Evolutionary conservation across 768 basidiomycete genomes (phyloP), one percentile per base, ranked within the genome.

Genomic region (Suillus placidus): DNA sequence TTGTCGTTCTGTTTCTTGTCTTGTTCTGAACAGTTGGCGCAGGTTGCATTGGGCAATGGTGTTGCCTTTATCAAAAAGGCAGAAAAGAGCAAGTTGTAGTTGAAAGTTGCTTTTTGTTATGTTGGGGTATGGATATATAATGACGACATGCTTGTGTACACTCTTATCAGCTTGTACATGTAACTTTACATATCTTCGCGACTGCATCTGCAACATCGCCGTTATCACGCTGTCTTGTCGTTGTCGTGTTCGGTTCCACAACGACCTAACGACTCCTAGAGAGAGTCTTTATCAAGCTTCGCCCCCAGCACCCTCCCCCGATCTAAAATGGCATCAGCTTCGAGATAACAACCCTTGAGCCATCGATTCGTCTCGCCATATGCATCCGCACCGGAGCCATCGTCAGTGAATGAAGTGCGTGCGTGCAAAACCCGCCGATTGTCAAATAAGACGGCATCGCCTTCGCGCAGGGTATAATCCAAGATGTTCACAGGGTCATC

Each of bases 381-480:
- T 61, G 70, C 72, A 34, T 65, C 66, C 12, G 70, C 73, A 32
- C 80, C 79, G 3, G 26, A 30, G 26, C 37, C 40, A 42, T 60
- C 58, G 42, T 84, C 80, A n/a, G 71, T 63, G 72, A 98, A 99
- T 14, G 88, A 89, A 1, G 89, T 91, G 30, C 97, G 81, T 0
- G 92, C 94, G 75, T 99, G 97, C 66, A 98, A 75, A 4, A 97
- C 87, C 18, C 97, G 82, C 32, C 95, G 82, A 71, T 99, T 99
- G 73, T 98, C 96, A 70, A 99, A 99, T 12, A 97, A 60, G 23
- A 92, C 94, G 6, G 89, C 89, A 67, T 97, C 94, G 37, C 94
- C 94, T 77, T 95, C 93, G 37, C 79, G 75, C 52, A 98, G 78
- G 56, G 85, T 87, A 76, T 93, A 89, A 68, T 85, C 76, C 66